Base-by-base conservation (phyloP, 2,329 filamentous ascomycete species). In the Blumeria graminis region DNA sequence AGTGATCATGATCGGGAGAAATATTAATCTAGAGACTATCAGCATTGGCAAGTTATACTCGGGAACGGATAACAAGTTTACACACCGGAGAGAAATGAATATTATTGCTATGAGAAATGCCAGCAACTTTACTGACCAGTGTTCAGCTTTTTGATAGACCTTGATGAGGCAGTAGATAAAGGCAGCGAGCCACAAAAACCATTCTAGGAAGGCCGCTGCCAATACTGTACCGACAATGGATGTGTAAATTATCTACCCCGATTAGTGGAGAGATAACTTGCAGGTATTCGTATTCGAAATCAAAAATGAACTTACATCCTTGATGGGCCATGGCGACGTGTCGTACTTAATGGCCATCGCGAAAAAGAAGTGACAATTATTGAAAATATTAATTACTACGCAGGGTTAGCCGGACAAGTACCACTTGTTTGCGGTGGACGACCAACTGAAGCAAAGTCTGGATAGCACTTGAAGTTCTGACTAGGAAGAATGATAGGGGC, bases 111-210 rank as follows among this genome's bases (percentile, higher is more conserved):
- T 81, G 18, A 89, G 63, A 8, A 89, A 69, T n/a, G 87, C 82
- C 53, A 96, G 72, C 5, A 89, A 68, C 58, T 79, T 79, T 59
- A 93, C 84, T 46, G 83, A 87, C 80, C 84, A 88, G 66, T 87
- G 84, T 63, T 94, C 86, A 18, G 90, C 88, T 68, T 96, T 96
- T 61, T 79, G 74, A 64, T 84, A 94, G 34, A 90, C 88, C 68
- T 95, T 94, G 65, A 80, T 71, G 1, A 95, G 72, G 66, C 90
- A 96, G 69, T 95, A 96, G 60, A 92, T 67, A 66, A 96, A 96
- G 3, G 90, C 88, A n/a, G 84, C 80, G 43, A 96, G 75, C 87
- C 89, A 95, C 13, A 96, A 76, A 59, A 94, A 81, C 88, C 92
- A 96, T 71, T 96, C 90, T 8, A 96, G 73, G 34, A 88, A 74